These are phyloP conservation scores for Phytophthora aleatoria DNA, from an alignment of 352 stramenopile species.

Conservation along the genomic window DNA sequence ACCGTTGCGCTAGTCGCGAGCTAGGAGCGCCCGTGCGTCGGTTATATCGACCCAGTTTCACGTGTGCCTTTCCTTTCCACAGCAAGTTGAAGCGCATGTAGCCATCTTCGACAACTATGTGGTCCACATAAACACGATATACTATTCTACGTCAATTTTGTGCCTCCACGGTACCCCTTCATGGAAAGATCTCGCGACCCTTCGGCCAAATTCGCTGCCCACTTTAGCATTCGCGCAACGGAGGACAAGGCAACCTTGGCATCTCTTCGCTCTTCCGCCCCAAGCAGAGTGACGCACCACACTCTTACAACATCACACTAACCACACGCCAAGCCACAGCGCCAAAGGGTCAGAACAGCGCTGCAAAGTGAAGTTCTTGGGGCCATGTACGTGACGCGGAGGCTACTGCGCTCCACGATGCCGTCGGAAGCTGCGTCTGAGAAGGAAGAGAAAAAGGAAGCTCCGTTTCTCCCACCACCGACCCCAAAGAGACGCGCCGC, in stretches of 20 bases:
- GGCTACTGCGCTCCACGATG: constrained; percentile 65
- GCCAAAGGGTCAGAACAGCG: too few species aligned
- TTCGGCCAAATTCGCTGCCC: background rate
- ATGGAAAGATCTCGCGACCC: constrained; percentile 25
- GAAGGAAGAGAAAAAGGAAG: constrained; percentile 22
- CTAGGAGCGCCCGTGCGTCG: background rate
- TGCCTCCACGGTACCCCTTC: constrained; percentile 4
- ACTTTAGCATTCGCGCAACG: constrained; percentile 1
- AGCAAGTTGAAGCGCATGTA: constrained; percentile 14
- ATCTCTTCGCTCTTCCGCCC: background rate
- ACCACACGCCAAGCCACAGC: background rate
- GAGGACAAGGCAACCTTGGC: background rate
- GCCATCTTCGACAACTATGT: background rate
- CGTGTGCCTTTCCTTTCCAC: background rate
- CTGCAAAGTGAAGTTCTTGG: background rate
- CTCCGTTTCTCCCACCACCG: constrained; percentile 8
- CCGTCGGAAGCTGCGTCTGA: constrained; percentile 14
- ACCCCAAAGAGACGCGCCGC: constrained; percentile 31
- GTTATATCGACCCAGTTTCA: constrained; percentile 1
- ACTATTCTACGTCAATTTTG: constrained; percentile 12
- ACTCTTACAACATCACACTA: background rate
- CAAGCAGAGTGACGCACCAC: background rate
- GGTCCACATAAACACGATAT: constrained; percentile 5
- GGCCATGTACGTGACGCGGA: constrained; percentile 71
- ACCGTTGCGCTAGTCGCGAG: constrained; percentile 2